Percentiles rank a stretch among this genome's conserved stretches.
These are phyloP conservation scores for Lipomyces starkeyi DNA, from an alignment of 805 yeast species.

Conservation along the genomic window DNA sequence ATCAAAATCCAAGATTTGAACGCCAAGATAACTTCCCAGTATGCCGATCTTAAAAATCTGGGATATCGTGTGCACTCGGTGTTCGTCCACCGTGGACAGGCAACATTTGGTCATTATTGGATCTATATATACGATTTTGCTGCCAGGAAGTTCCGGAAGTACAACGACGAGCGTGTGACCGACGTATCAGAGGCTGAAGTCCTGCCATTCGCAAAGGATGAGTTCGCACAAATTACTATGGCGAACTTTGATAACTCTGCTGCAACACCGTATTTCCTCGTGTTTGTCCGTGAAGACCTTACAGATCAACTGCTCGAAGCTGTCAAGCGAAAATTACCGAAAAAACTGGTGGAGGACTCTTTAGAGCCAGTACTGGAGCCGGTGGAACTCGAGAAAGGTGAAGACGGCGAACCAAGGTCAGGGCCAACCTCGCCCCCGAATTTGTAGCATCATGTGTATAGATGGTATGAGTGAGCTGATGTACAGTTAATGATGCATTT, in stretches of 20 bases:
- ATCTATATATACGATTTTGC: conserved; percentile 82
- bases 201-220: conserved; percentile 64
- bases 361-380: background rate
- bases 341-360: background rate
- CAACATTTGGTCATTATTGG: conserved; percentile 97
- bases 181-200: conserved; percentile 63
- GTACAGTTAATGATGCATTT: background rate
- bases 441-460: background rate
- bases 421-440: background rate
- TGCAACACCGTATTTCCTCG: conserved; percentile 93
- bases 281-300: conserved; percentile 70
- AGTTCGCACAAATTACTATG: conserved; percentile 37
- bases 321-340: conserved; percentile 23
- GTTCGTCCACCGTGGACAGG: conserved; percentile 94
- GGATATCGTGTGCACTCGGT: conserved; percentile 89
- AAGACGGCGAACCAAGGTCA: background rate
- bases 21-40: conserved; percentile 61
- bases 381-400: background rate
- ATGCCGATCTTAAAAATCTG: conserved; percentile 61
- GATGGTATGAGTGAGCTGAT: background rate
- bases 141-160: conserved; percentile 75
- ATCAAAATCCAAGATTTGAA: conserved; percentile 54
- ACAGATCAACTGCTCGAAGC: conserved; percentile 27
- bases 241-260: conserved; percentile 56
- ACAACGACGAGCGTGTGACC: conserved; percentile 93